phyloP scores from a whole-genome alignment of 2,329 filamentous ascomycete genomes.

The Clarireedia hainanense region DNA sequence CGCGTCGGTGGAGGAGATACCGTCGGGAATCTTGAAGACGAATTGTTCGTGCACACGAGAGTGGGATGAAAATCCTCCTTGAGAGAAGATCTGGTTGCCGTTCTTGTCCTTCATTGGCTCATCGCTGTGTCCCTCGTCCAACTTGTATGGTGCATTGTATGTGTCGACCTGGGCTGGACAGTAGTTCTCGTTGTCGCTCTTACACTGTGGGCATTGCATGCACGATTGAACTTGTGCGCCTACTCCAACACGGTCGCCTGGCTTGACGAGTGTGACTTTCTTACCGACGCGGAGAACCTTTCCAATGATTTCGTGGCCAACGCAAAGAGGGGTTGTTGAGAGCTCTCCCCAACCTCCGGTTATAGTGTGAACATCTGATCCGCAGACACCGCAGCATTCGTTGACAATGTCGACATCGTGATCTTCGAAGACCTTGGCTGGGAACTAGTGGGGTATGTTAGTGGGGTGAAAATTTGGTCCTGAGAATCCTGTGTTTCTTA shows the following conservation, averaged over 20 bases:
- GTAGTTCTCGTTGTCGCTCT: constrained; percentile 21
- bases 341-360: constrained; percentile 21
- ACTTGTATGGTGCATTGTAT: constrained; percentile 22
- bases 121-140: constrained; percentile 7
- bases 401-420: constrained; percentile 84
- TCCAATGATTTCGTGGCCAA: constrained; percentile 44
- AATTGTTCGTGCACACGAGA: constrained; percentile 52
- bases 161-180: constrained; percentile 23
- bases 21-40: constrained; percentile 48
- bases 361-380: constrained; percentile 27
- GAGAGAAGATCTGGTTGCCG: constrained; percentile 27
- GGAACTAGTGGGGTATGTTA: background rate
- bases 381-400: constrained; percentile 47
- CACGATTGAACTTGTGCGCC: constrained; percentile 44
- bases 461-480: background rate
- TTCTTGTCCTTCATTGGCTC: constrained; percentile 6
- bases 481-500: background rate
- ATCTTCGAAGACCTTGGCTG: constrained; percentile 68
- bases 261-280: constrained; percentile 48
- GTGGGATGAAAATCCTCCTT: constrained; percentile 45
- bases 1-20: constrained; percentile 39
- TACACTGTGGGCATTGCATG: constrained; percentile 44
- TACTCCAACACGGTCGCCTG: constrained; percentile 44
- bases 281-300: constrained; percentile 44
- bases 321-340: constrained; percentile 21